phyloP scores from a whole-genome alignment of 305 asterid species.

The Fraxinus paxiana region DNA sequence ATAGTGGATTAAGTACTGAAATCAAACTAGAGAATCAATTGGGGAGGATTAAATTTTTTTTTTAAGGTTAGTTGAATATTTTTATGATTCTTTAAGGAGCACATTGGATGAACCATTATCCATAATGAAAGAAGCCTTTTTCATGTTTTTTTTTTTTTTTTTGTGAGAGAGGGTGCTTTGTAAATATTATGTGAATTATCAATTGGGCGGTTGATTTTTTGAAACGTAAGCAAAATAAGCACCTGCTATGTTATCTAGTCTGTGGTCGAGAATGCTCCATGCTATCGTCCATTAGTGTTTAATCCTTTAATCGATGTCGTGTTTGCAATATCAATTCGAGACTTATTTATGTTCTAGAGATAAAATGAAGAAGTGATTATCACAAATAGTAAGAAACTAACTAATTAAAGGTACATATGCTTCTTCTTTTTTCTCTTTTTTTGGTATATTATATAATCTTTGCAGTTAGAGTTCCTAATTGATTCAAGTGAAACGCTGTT shows the following conservation, averaged over 20 bases:
- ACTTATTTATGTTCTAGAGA: neutral
- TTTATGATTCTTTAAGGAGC: neutral
- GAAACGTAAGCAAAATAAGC: neutral
- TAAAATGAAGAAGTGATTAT: neutral
- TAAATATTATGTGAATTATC: neutral
- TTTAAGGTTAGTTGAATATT: neutral
- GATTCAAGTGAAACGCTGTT: neutral
- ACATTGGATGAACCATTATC: neutral
- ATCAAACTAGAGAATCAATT: neutral
- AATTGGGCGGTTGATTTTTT: neutral
- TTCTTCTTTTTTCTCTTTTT: neutral
- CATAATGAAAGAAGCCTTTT: neutral
- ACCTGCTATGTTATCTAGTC: neutral
- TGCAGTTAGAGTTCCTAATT: neutral
- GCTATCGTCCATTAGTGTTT: neutral
- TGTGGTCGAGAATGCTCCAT: neutral
- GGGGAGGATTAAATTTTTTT: neutral
- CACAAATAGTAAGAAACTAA: neutral
- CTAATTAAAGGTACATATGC: neutral
- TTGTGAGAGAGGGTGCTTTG: neutral
- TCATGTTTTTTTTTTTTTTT: neutral
- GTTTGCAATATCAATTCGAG: neutral
- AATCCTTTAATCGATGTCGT: neutral
- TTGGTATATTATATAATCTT: neutral
- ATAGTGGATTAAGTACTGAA: neutral